Evolutionary conservation across 202 grass and related monocot genomes (phyloP), one percentile per base, ranked within the genome.

Genomic region (Carex sylvatica): DNA sequence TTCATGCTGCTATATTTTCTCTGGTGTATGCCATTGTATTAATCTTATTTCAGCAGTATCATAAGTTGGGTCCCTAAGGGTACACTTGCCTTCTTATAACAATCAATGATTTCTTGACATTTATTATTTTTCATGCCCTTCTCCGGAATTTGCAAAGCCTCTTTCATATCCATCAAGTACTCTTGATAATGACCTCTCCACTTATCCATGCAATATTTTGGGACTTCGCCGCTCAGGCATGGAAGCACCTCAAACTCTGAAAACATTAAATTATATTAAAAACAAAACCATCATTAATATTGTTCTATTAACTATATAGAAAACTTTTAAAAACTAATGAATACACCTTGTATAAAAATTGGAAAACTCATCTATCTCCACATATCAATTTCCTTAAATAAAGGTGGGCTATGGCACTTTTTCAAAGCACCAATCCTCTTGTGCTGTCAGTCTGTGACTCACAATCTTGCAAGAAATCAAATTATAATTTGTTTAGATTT

Each of bases 81-180:
- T 78, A 60, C 61, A 56, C 87, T 79, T 89, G 88, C 93, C 90
- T 33, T 54, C 67, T 91, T 95, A 84, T 95, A 92, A 60, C 63
- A 83, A 13, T 91, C 64, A 22, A 80, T 81, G 16, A 92, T 54
- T 63, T 84, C 64, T 47, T 59, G 35, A 28, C 85, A 88, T 76
- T 26, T 87, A 24, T 4, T 18, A 3, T 87, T 73, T 83, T 70
- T 89, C 64, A 78, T 78, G 6, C 70, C 80, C 15, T 92, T 89
- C 7, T 55, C 71, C 23, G 64, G 14, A 81, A 85, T 30, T 1
- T 9, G 0, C 69, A 33, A 42, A 6, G 87, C 85, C 19, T 23
- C 22, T 1, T 0, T 15, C 31, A 88, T 89, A 28, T 91, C 87
- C 31, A 1, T 23, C 59, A 71, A 62, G 80, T 96, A 96, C 3